Conservation (phyloP, 345 rosid species). For the Streptanthus diversifolius region DNA sequence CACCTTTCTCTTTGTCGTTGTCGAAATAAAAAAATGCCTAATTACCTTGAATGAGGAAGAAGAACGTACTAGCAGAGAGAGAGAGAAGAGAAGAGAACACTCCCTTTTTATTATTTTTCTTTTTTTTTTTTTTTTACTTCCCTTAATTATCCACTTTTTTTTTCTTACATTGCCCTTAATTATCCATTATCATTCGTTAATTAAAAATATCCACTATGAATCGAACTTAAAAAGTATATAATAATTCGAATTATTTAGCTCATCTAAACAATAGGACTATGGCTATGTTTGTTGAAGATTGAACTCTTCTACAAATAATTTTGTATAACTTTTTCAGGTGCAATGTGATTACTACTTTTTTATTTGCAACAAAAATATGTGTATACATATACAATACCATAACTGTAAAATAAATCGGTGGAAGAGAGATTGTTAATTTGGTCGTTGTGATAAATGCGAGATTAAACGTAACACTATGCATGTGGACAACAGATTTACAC, state of each 20-base stretch:
- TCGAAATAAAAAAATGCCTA: constrained; percentile 9
- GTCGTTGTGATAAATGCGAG: neutral
- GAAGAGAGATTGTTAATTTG: neutral
- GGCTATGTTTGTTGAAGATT: neutral
- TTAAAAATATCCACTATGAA: neutral
- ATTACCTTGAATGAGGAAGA: constrained; percentile 12
- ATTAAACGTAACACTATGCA: neutral
- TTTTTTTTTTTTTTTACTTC: neutral
- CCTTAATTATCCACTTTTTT: neutral
- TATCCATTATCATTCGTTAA: neutral
- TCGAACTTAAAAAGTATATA: neutral
- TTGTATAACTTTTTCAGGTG: neutral
- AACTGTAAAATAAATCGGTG: neutral
- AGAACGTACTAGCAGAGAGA: constrained; percentile 32
- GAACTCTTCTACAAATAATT: neutral
- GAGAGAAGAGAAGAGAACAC: constrained; percentile 14
- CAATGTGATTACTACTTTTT: neutral
- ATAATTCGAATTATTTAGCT: neutral
- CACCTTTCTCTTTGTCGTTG: neutral
- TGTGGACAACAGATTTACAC: neutral
- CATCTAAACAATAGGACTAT: too few species aligned
- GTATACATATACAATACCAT: neutral
- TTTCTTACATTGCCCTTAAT: neutral
- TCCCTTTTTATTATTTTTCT: neutral
- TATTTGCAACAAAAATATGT: neutral